phyloP scores from a whole-genome alignment of 2,329 filamentous ascomycete genomes.

The Blastomyces silverae region DNA sequence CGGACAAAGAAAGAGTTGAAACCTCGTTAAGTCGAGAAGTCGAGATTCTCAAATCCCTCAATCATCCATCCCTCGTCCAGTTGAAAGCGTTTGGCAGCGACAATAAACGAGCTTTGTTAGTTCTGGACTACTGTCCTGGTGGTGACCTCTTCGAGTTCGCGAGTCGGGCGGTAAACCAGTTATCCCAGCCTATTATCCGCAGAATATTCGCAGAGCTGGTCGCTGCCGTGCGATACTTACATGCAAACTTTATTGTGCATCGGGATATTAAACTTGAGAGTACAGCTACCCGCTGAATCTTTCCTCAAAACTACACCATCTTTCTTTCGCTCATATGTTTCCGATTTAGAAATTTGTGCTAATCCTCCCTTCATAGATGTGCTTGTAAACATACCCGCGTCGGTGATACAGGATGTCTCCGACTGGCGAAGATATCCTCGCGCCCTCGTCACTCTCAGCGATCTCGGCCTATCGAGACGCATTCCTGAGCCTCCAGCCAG shows the following conservation, averaged over 20 bases:
- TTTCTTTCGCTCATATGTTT: background rate
- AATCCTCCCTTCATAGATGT: constrained; percentile 56
- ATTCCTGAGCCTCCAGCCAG: constrained; percentile 67
- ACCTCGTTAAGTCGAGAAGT: constrained; percentile 91
- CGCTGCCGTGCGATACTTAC: constrained; percentile 76
- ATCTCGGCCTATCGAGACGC: constrained; percentile 80
- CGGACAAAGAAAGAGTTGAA: constrained; percentile 86
- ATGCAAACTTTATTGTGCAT: constrained; percentile 80
- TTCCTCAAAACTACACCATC: constrained; percentile 12
- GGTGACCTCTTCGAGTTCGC: constrained; percentile 94
- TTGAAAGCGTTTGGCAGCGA: constrained; percentile 88
- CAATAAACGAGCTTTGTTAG: constrained; percentile 69
- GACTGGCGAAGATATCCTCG: constrained; percentile 72
- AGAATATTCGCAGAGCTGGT: constrained; percentile 88
- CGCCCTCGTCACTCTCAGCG: constrained; percentile 80
- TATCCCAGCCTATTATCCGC: constrained; percentile 51
- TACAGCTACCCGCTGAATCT: constrained; percentile 35
- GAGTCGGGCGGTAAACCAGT: constrained; percentile 59
- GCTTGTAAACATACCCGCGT: constrained; percentile 71
- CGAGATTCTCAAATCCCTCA: constrained; percentile 82
- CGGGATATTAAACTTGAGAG: constrained; percentile 98
- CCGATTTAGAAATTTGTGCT: constrained; percentile 17
- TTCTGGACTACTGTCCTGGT: constrained; percentile 86
- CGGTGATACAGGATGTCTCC: constrained; percentile 58
- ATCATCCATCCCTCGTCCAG: constrained; percentile 83